phyloP scores from a whole-genome alignment of 305 asterid genomes.

The Fraxinus platypoda region DNA sequence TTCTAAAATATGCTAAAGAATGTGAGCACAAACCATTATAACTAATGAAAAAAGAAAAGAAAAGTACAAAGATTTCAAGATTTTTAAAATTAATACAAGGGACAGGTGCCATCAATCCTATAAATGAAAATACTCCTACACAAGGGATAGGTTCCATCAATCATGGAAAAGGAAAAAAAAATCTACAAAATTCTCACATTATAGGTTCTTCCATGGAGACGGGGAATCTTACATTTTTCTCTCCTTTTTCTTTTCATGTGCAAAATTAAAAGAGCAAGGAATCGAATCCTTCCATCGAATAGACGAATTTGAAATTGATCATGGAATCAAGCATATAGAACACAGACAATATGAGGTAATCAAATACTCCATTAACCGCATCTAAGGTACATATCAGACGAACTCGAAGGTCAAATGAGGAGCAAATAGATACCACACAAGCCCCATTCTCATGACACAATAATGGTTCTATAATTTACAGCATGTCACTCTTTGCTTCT shows the following conservation, averaged over 20 bases:
- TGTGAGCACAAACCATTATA: background rate
- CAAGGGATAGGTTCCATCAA: background rate
- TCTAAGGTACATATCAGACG: constrained; percentile 2
- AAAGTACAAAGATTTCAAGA: too few relatives aligned
- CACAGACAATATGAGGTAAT: background rate
- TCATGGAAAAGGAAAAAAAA: background rate
- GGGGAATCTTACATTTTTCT: background rate
- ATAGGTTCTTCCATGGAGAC: background rate
- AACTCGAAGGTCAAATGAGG: constrained; percentile 23
- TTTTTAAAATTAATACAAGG: too few relatives aligned
- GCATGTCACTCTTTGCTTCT: constrained; percentile 31
- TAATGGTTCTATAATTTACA: constrained; percentile 32
- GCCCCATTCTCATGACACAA: background rate
- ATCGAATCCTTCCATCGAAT: background rate
- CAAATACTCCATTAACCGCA: background rate
- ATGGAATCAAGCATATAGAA: background rate
- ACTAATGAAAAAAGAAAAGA: too few relatives aligned
- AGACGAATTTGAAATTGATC: background rate
- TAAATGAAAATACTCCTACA: background rate
- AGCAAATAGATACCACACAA: constrained; percentile 26
- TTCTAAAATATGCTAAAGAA: background rate
- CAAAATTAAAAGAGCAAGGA: background rate
- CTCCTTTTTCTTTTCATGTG: background rate
- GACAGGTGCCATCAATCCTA: background rate
- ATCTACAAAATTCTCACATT: background rate